Base-by-base conservation (phyloP, 768 basidiomycete genomes). In the Krasilnikovozyma curviuscula region DNA sequence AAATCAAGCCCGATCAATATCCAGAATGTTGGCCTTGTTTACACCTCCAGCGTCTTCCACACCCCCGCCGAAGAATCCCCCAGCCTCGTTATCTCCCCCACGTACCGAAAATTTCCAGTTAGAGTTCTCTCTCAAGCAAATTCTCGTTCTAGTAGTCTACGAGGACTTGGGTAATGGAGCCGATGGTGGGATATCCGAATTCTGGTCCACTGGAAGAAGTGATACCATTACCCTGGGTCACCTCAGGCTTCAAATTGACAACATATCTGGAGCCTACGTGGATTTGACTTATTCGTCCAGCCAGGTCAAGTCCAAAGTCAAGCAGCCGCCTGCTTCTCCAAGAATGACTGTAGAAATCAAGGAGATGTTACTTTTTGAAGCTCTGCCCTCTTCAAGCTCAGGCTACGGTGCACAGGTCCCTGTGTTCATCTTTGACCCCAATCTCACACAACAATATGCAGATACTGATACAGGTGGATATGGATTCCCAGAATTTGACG, bases 381-480 rank as follows among this genome's bases (percentile, higher is more conserved):
- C 61, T 43, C 51, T 61, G 13, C 52, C 59, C 13, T 46, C 47
- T 1, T 52, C 49, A 18, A 21, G 50, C 7, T 27, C 58, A 2
- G 19, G 50, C 14, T 16, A 33, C 13, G 23, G 12, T 4, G 48
- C 21, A 12, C 52, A 49, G 0, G 59, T 56, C 31, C 85, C 85
- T 12, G 64, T 91, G 37, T 57, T 91, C 16, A 72, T 86, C 40
- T 77, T 76, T 9, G 86, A 89, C 57, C 70, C 70, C n/a, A 63
- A 74, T 53, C 72, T 89, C 16, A 59, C 68, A 13, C 63, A 63
- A 6, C 79, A 81, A 52, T 80, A 81, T 61, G 46, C 45, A 16
- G 32, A 27, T 1, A 13, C 18, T n/a, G 43, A 35, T 10, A 24
- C 35, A 2, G 9, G 34, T 9, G 24, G 23, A 6, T 30, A 51